phyloP scores from a whole-genome alignment of 352 stramenopile genomes.

The Halophytophthora batemanensis region DNA sequence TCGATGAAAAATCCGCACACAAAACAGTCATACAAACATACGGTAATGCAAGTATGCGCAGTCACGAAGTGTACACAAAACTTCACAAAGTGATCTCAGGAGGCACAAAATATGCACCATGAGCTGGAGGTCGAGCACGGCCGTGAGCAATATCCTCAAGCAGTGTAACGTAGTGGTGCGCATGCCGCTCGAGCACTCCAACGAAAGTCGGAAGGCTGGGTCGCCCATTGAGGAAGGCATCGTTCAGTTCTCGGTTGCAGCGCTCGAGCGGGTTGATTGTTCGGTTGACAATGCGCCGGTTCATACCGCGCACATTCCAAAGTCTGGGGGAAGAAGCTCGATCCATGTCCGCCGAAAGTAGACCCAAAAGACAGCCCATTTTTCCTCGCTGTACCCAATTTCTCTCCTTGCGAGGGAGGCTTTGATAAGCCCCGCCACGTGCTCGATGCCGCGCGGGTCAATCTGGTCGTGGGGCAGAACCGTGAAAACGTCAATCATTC shows the following conservation, averaged over 20 bases:
- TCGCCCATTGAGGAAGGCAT: conserved; percentile 3
- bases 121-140: neutral
- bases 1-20: too few species aligned
- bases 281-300: conserved; percentile 2
- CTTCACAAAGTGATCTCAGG: conserved; percentile 3
- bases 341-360: conserved; percentile 23
- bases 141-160: conserved; percentile 7
- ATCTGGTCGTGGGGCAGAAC: conserved; percentile 5
- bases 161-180: conserved; percentile 3
- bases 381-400: neutral
- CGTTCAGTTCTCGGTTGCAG: conserved; percentile 20
- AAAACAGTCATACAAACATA: too few species aligned
- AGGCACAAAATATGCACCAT: neutral
- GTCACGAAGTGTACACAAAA: too few species aligned
- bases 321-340: neutral
- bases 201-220: conserved; percentile 12
- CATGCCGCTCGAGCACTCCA: conserved; percentile 9
- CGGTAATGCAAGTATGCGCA: too few species aligned
- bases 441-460: conserved; percentile 5
- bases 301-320: conserved; percentile 20
- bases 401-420: neutral
- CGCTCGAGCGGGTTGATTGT: conserved; percentile 25
- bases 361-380: conserved; percentile 6
- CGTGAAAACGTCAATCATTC: conserved; percentile 5
- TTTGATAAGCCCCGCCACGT: neutral